These are phyloP conservation scores for Ambrosia hybrid DNA, from an alignment of 140 eudicot species.

Conservation along the genomic window DNA sequence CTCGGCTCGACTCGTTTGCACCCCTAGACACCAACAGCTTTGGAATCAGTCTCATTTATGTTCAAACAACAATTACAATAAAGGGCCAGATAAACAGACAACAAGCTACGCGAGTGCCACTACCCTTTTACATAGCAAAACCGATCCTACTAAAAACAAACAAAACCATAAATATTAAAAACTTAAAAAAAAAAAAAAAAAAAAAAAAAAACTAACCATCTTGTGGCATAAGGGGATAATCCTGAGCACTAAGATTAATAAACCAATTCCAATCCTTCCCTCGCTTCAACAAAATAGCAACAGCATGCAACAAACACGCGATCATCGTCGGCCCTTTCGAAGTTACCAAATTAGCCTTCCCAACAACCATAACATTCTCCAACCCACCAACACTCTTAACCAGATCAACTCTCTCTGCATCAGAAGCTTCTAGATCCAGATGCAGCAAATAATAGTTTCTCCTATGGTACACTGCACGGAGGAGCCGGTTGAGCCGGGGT, in stretches of 20 bases:
- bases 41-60: too few relatives aligned
- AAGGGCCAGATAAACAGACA: too few relatives aligned
- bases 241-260: constrained; percentile 79
- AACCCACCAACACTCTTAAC: constrained; percentile 48
- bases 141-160: too few relatives aligned
- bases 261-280: constrained; percentile 89
- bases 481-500: constrained; percentile 55
- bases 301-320: constrained; percentile 68
- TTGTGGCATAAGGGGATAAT: constrained; percentile 47
- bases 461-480: constrained; percentile 78
- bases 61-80: too few relatives aligned
- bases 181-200: neutral
- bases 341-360: constrained; percentile 79
- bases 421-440: constrained; percentile 82
- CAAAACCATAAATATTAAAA: neutral
- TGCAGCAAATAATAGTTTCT: constrained; percentile 80
- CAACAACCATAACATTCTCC: constrained; percentile 75
- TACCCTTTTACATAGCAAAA: too few relatives aligned
- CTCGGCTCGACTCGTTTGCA: too few relatives aligned
- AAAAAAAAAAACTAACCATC: constrained; percentile 60
- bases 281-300: constrained; percentile 70
- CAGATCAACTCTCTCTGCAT: constrained; percentile 63
- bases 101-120: too few relatives aligned
- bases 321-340: constrained; percentile 75
- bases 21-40: too few relatives aligned